Evolutionary conservation across 768 basidiomycete genomes (phyloP), one percentile per base, ranked within the genome.

Genomic region (Crepidotus variabilis): DNA sequence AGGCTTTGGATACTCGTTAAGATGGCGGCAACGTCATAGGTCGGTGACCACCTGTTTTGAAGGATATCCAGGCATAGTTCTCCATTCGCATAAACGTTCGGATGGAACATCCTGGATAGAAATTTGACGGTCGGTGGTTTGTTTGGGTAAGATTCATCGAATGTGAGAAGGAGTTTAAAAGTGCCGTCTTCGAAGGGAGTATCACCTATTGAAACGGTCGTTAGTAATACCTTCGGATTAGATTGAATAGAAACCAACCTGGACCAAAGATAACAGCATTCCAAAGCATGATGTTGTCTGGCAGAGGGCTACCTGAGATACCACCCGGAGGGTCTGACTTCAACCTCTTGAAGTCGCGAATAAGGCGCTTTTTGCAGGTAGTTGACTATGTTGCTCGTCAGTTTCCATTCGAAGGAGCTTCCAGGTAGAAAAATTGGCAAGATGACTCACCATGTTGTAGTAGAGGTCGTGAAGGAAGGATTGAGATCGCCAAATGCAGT

Each of bases 211-310:
- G 13, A 47, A 11, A 43, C 46, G 21, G 20, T 23, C 23, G 47
- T 45, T 49, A 9, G 52, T 5, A 32, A 20, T 6, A 56, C 23
- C 43, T 18, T 23, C 49, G 50, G 51, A 47, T 47, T 52, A 22
- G 55, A 35, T 39, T 20, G 43, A 32, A 14, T 23, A 51, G 51
- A 14, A 16, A 74, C 88, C 66, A 57, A 94, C 96, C 89, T 72
- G 97, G 97, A 2, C 97, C 97, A 67, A 99, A 98, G 60, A 99
- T 99, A 56, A 99, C 97, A 1, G 97, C 97, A 66, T 99, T 99
- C 97, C 97, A 99, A 14, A 98, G 81, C 94, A 98, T 97, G 72
- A 99, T 97, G 70, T 98, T 98, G 69, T 98, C 97, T 2, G 93
- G 88, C 68, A 93, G 94, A 67, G 97, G 96, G 65, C 93, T 95